Percentiles rank a stretch among this genome's conserved stretches.
Conservation (phyloP, 31 red algal species). For the Asparagopsis taxiformis region DNA sequence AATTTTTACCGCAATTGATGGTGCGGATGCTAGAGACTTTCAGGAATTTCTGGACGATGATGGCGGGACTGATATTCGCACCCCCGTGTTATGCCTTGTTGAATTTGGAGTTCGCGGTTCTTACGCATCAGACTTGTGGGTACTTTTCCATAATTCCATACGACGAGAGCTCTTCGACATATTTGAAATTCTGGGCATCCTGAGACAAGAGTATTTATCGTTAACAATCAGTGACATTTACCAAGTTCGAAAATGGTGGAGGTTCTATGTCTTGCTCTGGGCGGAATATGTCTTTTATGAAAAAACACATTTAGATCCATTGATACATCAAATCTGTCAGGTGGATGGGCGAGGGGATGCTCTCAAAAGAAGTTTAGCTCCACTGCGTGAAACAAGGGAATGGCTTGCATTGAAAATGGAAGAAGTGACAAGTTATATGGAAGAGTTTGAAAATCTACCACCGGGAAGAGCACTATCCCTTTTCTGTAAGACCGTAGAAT, state of each 20-base stretch:
- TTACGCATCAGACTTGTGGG: slow-evolving; percentile 24
- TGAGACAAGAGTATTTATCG: slow-evolving; percentile 9
- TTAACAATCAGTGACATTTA: slow-evolving; percentile 32
- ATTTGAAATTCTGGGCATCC: slow-evolving; percentile 25
- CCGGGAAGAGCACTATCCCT: slow-evolving; percentile 36
- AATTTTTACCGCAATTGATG: slow-evolving; percentile 27
- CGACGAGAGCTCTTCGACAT: slow-evolving; percentile 31
- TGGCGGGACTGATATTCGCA: background rate
- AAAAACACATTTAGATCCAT: slow-evolving; percentile 1
- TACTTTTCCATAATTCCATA: slow-evolving; percentile 44
- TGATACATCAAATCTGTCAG: slow-evolving; percentile 33
- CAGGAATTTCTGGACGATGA: slow-evolving; percentile 40
- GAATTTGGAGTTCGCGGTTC: slow-evolving; percentile 11
- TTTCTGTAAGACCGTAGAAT: slow-evolving; percentile 45
- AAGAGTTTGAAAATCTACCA: slow-evolving; percentile 52
- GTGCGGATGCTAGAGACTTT: slow-evolving; percentile 49
- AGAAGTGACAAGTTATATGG: slow-evolving; percentile 43
- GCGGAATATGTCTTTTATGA: slow-evolving; percentile 19
- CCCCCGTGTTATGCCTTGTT: slow-evolving; percentile 17
- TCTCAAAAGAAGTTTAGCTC: slow-evolving; percentile 2
- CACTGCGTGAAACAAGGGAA: slow-evolving; percentile 26
- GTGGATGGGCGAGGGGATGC: slow-evolving; percentile 45
- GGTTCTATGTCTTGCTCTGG: slow-evolving; percentile 43
- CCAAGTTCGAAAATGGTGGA: slow-evolving; percentile 51
- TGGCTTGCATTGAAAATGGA: slow-evolving; percentile 59